Evolutionary conservation across 371 early-diverging fungal species (phyloP), one percentile per base, ranked within the genome.

Genomic region (Mortierella sp.): DNA sequence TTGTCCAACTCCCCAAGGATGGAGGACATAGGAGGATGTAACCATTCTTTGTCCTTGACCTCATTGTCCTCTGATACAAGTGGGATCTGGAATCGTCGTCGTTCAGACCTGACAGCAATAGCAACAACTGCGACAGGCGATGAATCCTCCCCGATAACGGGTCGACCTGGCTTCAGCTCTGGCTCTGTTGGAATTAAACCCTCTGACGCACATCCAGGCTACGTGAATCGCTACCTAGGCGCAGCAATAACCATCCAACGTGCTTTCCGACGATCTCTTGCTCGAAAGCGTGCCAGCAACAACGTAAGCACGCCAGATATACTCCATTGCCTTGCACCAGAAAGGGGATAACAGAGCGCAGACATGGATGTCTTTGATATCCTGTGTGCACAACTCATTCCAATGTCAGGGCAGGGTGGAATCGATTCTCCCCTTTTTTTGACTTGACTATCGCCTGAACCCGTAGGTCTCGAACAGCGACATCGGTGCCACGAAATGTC

Each of bases 161-260:
- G 45, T 43, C 49, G 6, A 14, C 19, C 18, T 21, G 38, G 13
- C 23, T 24, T 19, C 2, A 13, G 39, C 24, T 34, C 30, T 5
- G 16, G 8, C 48, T 19, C 24, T 23, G 8, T 24, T 45, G 45
- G 45, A 45, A 5, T 6, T 23, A 8, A 8, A 2, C 2, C 24
- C 23, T 48, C 24, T 4, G 49, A 49, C 12, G 19, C 49, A 49
- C 6, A 5, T 5, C 5, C 46, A 19, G 16, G 18, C 46, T 21
- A 46, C 21, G 47, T n/a, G n/a, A 46, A 19, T 34, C 26, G 19
- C 23, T 10, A 39, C 42, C 9, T 54, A 23, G 50, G 43, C 9
- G 72, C 72, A n/a, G 62, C 19, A 30, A 21, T 61, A 39, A 26
- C 47, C n/a, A 61, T 72, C 27, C 72, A 72, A 49, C 72, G 72